Evolutionary conservation across 805 yeast genomes (phyloP).

Genomic region (Candida chauliodis): DNA sequence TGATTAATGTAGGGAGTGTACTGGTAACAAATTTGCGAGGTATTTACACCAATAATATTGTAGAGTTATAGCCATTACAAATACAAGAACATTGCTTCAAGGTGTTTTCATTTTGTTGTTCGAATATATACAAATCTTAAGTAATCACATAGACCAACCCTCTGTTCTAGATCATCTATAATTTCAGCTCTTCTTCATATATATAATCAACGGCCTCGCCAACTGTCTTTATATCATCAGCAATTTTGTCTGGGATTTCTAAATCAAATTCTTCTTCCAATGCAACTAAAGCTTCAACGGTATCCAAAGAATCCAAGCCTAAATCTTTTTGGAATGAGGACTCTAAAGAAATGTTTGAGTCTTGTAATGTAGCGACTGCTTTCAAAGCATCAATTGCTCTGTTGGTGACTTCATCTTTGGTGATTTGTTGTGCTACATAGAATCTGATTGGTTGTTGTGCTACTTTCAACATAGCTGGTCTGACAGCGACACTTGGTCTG

Average conservation of each 20-base stretch:
- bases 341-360: conserved; percentile 38
- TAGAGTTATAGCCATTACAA: background rate
- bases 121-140: too few relatives aligned
- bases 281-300: conserved; percentile 93
- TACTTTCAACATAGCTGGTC: conserved; percentile 1
- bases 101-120: too few relatives aligned
- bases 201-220: conserved; percentile 91
- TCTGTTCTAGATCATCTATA: too few relatives aligned
- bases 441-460: conserved; percentile 33
- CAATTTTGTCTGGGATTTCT: conserved; percentile 84
- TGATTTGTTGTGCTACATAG: conserved; percentile 63
- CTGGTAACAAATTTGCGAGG: too few relatives aligned
- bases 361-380: conserved; percentile 46
- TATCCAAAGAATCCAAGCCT: conserved; percentile 90
- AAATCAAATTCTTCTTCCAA: conserved; percentile 87
- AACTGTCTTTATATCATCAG: conserved; percentile 90
- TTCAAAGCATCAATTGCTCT: conserved; percentile 80
- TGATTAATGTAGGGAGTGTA: background rate
- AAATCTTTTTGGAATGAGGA: conserved; percentile 66
- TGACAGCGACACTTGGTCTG: conserved; percentile 25
- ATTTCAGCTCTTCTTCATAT: conserved; percentile 53
- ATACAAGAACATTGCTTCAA: background rate
- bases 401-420: conserved; percentile 74
- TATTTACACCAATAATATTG: background rate
- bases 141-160: too few relatives aligned